These are phyloP conservation scores for Capronia epimyces DNA, from an alignment of 2,329 filamentous ascomycete species.

Conservation along the genomic window DNA sequence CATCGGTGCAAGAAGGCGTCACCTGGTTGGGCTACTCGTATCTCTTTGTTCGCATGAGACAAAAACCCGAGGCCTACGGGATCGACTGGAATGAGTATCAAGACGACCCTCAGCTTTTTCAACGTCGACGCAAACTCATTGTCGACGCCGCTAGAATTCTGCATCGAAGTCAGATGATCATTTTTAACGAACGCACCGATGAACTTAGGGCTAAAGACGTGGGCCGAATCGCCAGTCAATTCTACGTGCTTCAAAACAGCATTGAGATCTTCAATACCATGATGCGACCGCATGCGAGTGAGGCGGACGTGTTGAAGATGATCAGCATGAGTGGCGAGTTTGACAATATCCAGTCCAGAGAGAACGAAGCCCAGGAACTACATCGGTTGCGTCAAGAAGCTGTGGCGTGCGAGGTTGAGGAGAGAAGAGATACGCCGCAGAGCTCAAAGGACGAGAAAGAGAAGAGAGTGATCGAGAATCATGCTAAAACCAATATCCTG, in stretches of 20 bases:
- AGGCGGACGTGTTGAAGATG: conserved; percentile 92
- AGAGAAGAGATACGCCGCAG: conserved; percentile 49
- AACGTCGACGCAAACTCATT: conserved; percentile 75
- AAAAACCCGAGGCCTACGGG: conserved; percentile 84
- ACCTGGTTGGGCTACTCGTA: conserved; percentile 99
- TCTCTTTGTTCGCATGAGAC: conserved; percentile 91
- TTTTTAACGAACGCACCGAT: conserved; percentile 92
- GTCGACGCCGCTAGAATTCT: conserved; percentile 82
- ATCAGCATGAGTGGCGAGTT: conserved; percentile 97
- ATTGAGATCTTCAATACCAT: conserved; percentile 94
- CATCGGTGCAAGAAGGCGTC: conserved; percentile 85
- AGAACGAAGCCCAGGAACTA: conserved; percentile 87
- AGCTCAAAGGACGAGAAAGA: conserved; percentile 70
- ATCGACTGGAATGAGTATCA: conserved; percentile 90
- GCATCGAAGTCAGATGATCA: conserved; percentile 96
- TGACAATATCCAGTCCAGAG: conserved; percentile 89
- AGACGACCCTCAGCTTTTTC: conserved; percentile 82
- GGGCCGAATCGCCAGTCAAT: conserved; percentile 93
- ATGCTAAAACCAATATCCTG: conserved; percentile 92
- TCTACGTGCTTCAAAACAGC: conserved; percentile 87
- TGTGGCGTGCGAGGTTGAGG: conserved; percentile 72
- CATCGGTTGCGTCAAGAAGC: conserved; percentile 63
- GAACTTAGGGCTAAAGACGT: conserved; percentile 92
- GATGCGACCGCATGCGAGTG: conserved; percentile 80
- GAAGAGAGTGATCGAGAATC: conserved; percentile 60